These are phyloP conservation scores for Pyrus communis DNA, from an alignment of 306 rosid species.

Conservation along the genomic window DNA sequence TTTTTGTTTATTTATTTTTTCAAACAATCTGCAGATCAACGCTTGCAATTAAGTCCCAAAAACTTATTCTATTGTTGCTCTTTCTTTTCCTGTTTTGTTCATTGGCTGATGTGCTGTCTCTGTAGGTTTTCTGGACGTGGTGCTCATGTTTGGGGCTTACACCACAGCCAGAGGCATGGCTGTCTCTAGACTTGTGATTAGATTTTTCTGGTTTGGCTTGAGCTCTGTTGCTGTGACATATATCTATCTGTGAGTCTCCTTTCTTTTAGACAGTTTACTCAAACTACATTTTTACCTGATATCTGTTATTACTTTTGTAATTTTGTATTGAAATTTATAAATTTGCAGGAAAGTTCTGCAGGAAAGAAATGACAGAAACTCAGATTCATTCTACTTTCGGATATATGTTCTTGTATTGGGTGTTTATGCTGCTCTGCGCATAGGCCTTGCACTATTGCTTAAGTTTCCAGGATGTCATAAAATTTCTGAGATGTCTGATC, in stretches of 20 bases:
- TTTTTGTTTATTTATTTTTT: background rate
- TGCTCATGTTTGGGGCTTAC: slow-evolving; percentile 95
- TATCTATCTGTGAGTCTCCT: slow-evolving; percentile 63
- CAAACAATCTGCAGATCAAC: slow-evolving; percentile 1
- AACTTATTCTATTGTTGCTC: background rate
- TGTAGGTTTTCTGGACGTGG: slow-evolving; percentile 70
- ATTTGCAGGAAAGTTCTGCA: slow-evolving; percentile 85
- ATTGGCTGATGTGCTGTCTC: slow-evolving; percentile 6
- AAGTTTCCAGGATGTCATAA: slow-evolving; percentile 81
- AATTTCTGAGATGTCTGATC: slow-evolving; percentile 87
- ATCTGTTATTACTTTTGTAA: background rate
- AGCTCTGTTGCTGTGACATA: slow-evolving; percentile 63
- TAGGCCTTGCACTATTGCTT: slow-evolving; percentile 51
- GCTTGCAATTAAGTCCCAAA: background rate
- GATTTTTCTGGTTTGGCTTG: slow-evolving; percentile 90
- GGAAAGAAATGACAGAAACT: slow-evolving; percentile 54
- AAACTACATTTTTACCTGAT: background rate
- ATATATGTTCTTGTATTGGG: slow-evolving; percentile 85
- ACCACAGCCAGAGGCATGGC: slow-evolving; percentile 95
- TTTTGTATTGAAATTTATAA: background rate
- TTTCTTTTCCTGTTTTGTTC: background rate
- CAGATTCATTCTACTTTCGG: slow-evolving; percentile 81
- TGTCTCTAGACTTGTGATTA: slow-evolving; percentile 83
- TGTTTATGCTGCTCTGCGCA: slow-evolving; percentile 65
- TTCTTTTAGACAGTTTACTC: background rate